Conservation (phyloP, 1,284 basidiomycete genomes). For the Thelephora terrestris region DNA sequence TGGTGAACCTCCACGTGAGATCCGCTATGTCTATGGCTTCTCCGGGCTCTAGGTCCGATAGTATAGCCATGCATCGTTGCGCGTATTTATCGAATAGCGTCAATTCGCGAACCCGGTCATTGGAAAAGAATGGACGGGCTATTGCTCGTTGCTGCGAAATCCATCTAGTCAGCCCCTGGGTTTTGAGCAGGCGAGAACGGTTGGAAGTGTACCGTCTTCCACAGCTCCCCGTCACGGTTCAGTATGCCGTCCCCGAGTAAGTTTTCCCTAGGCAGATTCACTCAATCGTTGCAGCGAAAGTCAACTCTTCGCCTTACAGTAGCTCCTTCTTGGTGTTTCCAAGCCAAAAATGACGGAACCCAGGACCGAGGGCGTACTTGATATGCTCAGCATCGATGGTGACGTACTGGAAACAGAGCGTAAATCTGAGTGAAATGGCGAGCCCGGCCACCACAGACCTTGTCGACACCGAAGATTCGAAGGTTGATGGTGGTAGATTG, state of each 20-base stretch:
- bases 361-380: conserved; percentile 57
- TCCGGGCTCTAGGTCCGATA: conserved; percentile 30
- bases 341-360: conserved; percentile 57
- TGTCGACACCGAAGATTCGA: conserved; percentile 54
- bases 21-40: conserved; percentile 53
- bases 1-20: conserved; percentile 55
- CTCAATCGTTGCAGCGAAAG: not conserved
- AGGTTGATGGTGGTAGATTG: conserved; percentile 58
- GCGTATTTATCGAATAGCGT: conserved; percentile 53
- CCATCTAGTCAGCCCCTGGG: not conserved
- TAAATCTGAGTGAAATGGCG: not conserved
- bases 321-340: conserved; percentile 51
- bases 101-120: conserved; percentile 60
- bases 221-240: conserved; percentile 59
- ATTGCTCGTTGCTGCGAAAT: conserved; percentile 47
- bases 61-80: conserved; percentile 35
- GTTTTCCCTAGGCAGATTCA: conserved; percentile 36
- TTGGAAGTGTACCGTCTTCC: conserved; percentile 33
- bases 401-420: conserved; percentile 37
- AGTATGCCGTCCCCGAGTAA: conserved; percentile 66
- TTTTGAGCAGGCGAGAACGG: conserved; percentile 4
- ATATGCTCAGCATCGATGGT: conserved; percentile 63
- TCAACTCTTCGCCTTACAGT: conserved; percentile 33
- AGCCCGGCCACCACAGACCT: conserved; percentile 31
- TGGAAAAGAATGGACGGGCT: conserved; percentile 64